These are phyloP conservation scores for Ceratobasidium sp. DNA, from an alignment of 1,284 basidiomycete genomes.

Conservation along the genomic window DNA sequence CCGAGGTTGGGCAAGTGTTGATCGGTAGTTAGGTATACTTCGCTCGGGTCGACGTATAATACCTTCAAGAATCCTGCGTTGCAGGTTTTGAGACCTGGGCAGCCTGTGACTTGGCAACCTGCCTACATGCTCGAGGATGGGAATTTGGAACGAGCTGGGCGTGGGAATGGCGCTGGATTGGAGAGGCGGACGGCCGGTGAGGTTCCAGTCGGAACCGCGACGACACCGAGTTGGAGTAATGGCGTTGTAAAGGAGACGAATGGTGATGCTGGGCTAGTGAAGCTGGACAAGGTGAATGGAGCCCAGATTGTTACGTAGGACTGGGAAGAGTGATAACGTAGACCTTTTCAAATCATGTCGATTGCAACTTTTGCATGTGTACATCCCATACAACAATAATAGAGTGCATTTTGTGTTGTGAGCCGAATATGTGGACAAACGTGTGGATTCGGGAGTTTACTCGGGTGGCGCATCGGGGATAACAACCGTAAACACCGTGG, in stretches of 20 bases:
- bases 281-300: too few species aligned
- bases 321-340: too few species aligned
- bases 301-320: too few species aligned
- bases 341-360: background rate
- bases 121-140: slow-evolving; percentile 83
- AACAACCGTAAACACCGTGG: slow-evolving; percentile 4
- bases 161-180: slow-evolving; percentile 43
- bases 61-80: slow-evolving; percentile 85
- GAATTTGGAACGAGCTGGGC: slow-evolving; percentile 69
- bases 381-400: background rate
- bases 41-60: slow-evolving; percentile 93
- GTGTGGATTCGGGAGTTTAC: too few species aligned
- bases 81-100: slow-evolving; percentile 38
- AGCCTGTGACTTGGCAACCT: slow-evolving; percentile 62
- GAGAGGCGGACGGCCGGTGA: too few species aligned
- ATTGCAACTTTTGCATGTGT: background rate
- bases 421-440: background rate
- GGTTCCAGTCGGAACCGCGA: background rate
- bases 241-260: background rate
- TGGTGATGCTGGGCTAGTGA: background rate
- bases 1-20: background rate
- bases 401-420: background rate
- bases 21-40: slow-evolving; percentile 78
- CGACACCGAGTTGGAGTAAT: background rate
- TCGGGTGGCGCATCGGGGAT: background rate